Evolutionary conservation across 805 yeast genomes (phyloP), one percentile per base, ranked within the genome.

Genomic region (Metschnikowia kunwiensis): DNA sequence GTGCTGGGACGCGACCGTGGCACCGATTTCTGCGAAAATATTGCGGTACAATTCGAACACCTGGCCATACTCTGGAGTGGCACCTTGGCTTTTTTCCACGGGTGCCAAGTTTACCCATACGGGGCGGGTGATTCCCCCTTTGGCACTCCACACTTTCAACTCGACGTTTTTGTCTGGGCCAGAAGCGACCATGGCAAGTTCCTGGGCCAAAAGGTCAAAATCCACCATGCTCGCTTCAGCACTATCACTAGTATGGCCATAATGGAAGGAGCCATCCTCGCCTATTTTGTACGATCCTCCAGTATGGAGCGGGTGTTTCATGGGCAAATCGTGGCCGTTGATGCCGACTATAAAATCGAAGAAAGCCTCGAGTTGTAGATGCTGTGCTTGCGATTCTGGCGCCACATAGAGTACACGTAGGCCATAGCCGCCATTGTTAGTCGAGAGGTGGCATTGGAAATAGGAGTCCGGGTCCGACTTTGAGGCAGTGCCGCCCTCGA

Each of bases 291-390:
- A 68, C 9, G 57, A 32, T 8, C 22, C 27, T 5, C 26, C 15
- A 3, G 23, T 4, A 32, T 52, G 53, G 9, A 44, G 34, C 5
- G 69, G 63, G 35, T 58, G 43, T 22, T 49, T 35, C 70, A 68
- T 65, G 14, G 73, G 74, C 34, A 68, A 54, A 30, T 82, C 84
- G 45, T 75, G 81, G 29, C 85, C 86, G 49, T 91, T 86, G 38
- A 88, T 66, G 1, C 84, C 82, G n/a, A 87, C 72, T 23, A 91
- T 77, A 55, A 73, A 91, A 57, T 91, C 98, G 54, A 91, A 93
- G 77, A 86, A 83, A 7, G 93, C 71, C 59, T 88, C 94, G 19
- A 93, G 57, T 3, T 70, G 70, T 2, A 49, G 39, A 20, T 43
- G 42, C 28, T 59, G 60, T 0, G 65, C 72, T 9, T 43, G 15